Evolutionary conservation across 257 asterid genomes (phyloP), one percentile per base, ranked within the genome.

Genomic region (Solanum pennellii): DNA sequence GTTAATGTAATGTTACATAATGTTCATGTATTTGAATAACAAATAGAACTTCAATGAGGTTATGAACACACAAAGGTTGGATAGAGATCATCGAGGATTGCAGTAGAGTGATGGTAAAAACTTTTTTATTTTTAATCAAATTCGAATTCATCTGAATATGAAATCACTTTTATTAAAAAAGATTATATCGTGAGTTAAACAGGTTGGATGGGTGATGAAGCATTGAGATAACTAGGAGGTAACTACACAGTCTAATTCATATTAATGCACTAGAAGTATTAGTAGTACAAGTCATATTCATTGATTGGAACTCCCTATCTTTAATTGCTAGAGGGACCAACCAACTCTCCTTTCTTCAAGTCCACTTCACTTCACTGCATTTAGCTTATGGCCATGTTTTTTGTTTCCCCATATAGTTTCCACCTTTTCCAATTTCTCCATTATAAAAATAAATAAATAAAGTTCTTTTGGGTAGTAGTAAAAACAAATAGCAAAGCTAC

Each of bases 401-500:
- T 72, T 47, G 68, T 47, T 83, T n/a, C 86, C 86, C 87, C 85
- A 85, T 77, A 86, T 84, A 82, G 75, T 75, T 75, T 88, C 88
- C 88, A 62, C 41, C 68, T 75, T 89, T 76, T 27, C 65, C 4
- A 56, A 56, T 7, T 18, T 56, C 83, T 82, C 59, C 84, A 47
- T 66, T 86, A 47, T 86, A 47, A 86, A 33, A 33, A 68, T 7
- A 39, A 39, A 49, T 6, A 49, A 49, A 52, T 1, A 52, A 52
- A 52, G 88, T 89, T 91, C 31, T 65, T 60, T 88, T 20, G 87
- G 12, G 41, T 10, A 16, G 75, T 56, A 89, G 92, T 92, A 91
- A 94, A 94, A 94, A 89, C 97, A 94, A 96, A 92, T 87, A 73
- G 91, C 94, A 91, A 94, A 90, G 87, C 95, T 94, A 93, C 99